Percentiles rank a stretch among this genome's conserved stretches.
Conservation (phyloP, 192 early-diverging fungal genomes). For the Entomortierella parvispora region DNA sequence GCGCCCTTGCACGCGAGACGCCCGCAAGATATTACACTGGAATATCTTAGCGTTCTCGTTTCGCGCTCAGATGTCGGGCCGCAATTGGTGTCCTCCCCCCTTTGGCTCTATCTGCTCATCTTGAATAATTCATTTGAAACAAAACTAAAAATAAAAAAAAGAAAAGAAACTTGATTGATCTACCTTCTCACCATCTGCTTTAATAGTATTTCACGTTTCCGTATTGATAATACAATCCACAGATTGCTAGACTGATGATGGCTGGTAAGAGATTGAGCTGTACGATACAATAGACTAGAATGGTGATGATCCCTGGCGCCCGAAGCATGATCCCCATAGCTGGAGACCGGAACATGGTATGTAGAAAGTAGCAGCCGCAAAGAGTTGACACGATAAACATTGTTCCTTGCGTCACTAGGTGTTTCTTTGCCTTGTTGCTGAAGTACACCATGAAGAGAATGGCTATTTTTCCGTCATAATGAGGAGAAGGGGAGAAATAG, state of each 20-base stretch:
- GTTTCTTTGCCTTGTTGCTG: slow-evolving; percentile 63
- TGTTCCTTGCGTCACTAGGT: slow-evolving; percentile 54
- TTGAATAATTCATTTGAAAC: too few relatives aligned
- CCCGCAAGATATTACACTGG: too few relatives aligned
- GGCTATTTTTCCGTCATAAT: slow-evolving; percentile 19
- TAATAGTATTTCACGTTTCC: slow-evolving; percentile 50
- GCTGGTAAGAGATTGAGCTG: slow-evolving; percentile 62
- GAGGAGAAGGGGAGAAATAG: not conserved
- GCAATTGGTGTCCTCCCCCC: too few relatives aligned
- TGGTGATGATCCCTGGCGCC: slow-evolving; percentile 75
- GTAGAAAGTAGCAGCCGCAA: slow-evolving; percentile 71
- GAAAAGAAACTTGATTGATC: too few relatives aligned
- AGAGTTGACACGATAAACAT: slow-evolving; percentile 61
- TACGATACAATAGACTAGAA: slow-evolving; percentile 71
- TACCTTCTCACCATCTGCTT: not conserved
- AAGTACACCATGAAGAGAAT: slow-evolving; percentile 69
- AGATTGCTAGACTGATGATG: slow-evolving; percentile 48
- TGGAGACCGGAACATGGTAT: slow-evolving; percentile 70
- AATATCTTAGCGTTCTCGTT: too few relatives aligned
- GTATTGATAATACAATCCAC: slow-evolving; percentile 59
- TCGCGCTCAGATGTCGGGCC: too few relatives aligned
- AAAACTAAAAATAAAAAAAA: too few relatives aligned
- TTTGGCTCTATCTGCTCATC: too few relatives aligned
- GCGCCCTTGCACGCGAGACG: too few relatives aligned
- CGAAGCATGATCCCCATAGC: slow-evolving; percentile 77